Conservation (phyloP, 352 stramenopile species). For the Pythium folliculosum region DNA sequence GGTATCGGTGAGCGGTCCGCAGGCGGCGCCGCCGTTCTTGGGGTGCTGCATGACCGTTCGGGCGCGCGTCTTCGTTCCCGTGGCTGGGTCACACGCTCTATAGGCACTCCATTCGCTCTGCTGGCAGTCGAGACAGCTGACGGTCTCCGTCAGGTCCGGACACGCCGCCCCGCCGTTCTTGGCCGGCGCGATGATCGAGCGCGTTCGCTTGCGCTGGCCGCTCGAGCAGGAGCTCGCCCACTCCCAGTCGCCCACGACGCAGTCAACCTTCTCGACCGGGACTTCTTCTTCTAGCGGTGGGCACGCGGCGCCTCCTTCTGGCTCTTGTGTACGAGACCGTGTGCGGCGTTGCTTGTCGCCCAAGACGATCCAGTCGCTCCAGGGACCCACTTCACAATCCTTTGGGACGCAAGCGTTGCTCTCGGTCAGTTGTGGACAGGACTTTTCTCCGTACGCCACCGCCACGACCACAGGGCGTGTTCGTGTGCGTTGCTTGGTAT, state of each 20-base stretch:
- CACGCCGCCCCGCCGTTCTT: conserved; percentile 26
- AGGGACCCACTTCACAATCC: conserved; percentile 29
- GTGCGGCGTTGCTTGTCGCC: conserved; percentile 25
- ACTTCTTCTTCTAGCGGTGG: conserved; percentile 42
- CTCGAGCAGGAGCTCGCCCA: conserved; percentile 31
- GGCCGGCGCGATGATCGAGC: conserved; percentile 24
- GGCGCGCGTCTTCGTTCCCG: conserved; percentile 39
- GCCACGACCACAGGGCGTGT: conserved; percentile 26
- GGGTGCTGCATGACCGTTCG: conserved; percentile 50
- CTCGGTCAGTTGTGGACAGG: conserved; percentile 30
- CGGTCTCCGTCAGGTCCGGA: conserved; percentile 7
- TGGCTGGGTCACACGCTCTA: conserved; percentile 18
- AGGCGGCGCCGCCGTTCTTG: conserved; percentile 45
- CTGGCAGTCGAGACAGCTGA: conserved; percentile 29
- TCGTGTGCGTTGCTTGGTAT: conserved; percentile 24
- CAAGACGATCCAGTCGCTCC: conserved; percentile 29
- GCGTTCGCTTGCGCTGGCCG: conserved; percentile 26
- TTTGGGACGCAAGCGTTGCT: conserved; percentile 27
- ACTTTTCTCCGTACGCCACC: conserved; percentile 24
- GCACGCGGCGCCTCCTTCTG: conserved; percentile 46
- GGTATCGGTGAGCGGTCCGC: conserved; percentile 39
- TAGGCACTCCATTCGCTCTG: conserved; percentile 29
- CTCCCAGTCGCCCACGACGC: conserved; percentile 30
- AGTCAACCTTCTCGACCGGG: conserved; percentile 33
- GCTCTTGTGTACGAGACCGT: conserved; percentile 9